These are phyloP conservation scores for Aspergillus calidoustus DNA, from an alignment of 2,329 filamentous ascomycete species.

Conservation along the genomic window DNA sequence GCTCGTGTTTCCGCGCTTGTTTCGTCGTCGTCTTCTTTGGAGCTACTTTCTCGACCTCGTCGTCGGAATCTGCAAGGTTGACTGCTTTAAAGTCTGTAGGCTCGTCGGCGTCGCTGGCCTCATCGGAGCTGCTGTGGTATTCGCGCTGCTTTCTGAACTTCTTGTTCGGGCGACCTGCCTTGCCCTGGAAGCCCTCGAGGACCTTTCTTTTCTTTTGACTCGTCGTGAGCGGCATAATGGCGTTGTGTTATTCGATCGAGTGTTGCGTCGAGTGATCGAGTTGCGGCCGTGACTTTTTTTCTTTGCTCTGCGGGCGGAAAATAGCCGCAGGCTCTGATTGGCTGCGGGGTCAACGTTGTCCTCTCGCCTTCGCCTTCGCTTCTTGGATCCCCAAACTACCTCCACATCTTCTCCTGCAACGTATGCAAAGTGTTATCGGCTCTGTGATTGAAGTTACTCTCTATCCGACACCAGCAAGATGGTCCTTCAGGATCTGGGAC, in stretches of 20 bases:
- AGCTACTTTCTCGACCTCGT: constrained; percentile 34
- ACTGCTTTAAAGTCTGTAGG: constrained; percentile 55
- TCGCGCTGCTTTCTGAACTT: constrained; percentile 66
- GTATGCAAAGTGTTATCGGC: neutral
- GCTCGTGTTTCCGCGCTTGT: constrained; percentile 20
- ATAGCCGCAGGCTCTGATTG: constrained; percentile 37
- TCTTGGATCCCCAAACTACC: constrained; percentile 26
- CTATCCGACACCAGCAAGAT: constrained; percentile 55
- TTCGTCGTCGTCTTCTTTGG: constrained; percentile 28
- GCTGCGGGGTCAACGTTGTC: constrained; percentile 21
- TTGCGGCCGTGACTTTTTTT: constrained; percentile 30
- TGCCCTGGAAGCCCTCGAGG: constrained; percentile 62
- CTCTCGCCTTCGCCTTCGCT: constrained; percentile 26
- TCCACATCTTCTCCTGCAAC: neutral
- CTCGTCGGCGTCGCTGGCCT: constrained; percentile 47
- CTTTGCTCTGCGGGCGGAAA: constrained; percentile 33
- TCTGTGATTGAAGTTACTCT: neutral
- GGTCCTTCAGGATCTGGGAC: constrained; percentile 98
- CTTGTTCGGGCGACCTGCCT: constrained; percentile 56
- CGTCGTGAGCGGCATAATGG: constrained; percentile 44
- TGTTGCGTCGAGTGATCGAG: neutral
- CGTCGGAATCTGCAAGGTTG: constrained; percentile 54
- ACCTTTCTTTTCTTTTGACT: constrained; percentile 60
- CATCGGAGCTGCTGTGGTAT: constrained; percentile 67
- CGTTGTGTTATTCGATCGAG: constrained; percentile 11